Evolutionary conservation across 805 yeast genomes (phyloP).

Genomic region (Priceomyces castillae): DNA sequence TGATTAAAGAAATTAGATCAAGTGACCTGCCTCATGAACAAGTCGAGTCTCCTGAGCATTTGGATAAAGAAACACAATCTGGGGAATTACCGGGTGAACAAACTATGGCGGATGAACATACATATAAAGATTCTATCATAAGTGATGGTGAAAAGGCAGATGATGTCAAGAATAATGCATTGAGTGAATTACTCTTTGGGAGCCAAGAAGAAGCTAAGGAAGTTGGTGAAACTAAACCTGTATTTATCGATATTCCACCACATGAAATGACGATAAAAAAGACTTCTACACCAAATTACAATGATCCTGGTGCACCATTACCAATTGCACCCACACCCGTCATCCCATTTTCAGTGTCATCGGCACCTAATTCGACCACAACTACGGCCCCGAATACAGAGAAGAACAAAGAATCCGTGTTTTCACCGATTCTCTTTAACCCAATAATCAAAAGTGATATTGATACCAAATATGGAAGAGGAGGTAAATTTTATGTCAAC

Average conservation of each 20-base stretch:
- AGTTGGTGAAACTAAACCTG: slow-evolving; percentile 3
- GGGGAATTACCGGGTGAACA: background rate
- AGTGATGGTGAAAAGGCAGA: slow-evolving; percentile 2
- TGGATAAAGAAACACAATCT: background rate
- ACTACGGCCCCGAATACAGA: slow-evolving; percentile 1
- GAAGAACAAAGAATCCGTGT: slow-evolving; percentile 49
- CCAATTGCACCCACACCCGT: slow-evolving; percentile 56
- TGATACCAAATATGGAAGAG: slow-evolving; percentile 82
- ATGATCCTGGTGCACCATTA: slow-evolving; percentile 82
- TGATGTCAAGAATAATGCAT: slow-evolving; percentile 6
- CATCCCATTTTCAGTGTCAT: slow-evolving; percentile 21
- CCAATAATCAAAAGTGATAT: slow-evolving; percentile 73
- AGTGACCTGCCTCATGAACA: background rate
- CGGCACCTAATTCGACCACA: slow-evolving; percentile 10
- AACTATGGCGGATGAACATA: background rate
- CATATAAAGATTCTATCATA: background rate
- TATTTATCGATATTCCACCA: slow-evolving; percentile 50
- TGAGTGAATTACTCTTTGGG: slow-evolving; percentile 1
- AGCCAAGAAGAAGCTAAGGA: background rate
- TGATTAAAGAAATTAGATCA: background rate
- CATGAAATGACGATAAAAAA: slow-evolving; percentile 54
- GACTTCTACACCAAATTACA: slow-evolving; percentile 51
- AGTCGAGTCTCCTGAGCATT: background rate
- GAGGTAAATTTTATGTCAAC: slow-evolving; percentile 82
- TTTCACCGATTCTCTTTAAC: slow-evolving; percentile 79